Evolutionary conservation across 116 monocot species (phyloP).

Genomic region (Zostera marina): DNA sequence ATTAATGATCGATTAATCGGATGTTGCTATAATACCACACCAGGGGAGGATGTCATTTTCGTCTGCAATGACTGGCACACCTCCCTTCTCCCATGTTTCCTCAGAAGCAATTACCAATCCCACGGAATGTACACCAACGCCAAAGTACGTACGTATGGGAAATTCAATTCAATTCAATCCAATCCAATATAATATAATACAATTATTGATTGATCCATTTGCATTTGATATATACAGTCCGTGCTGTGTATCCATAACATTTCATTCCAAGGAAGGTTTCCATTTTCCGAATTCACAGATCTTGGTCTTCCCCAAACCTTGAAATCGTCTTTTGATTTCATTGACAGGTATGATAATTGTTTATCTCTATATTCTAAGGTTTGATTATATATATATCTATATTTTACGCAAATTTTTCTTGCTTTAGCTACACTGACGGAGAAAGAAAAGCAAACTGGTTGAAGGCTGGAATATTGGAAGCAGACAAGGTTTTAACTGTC

Average conservation of each 20-base stretch:
- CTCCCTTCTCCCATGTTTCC: slow-evolving; percentile 54
- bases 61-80: slow-evolving; percentile 95
- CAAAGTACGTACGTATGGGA: slow-evolving; percentile 19
- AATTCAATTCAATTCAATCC: not conserved
- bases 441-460: slow-evolving; percentile 87
- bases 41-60: slow-evolving; percentile 90
- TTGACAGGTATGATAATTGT: slow-evolving; percentile 84
- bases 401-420: not conserved
- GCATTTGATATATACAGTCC: slow-evolving; percentile 19
- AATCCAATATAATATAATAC: not conserved
- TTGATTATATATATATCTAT: not conserved
- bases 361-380: too few species aligned
- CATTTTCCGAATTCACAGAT: slow-evolving; percentile 35
- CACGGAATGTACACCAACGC: slow-evolving; percentile 68
- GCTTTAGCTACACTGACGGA: slow-evolving; percentile 57
- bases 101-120: slow-evolving; percentile 58
- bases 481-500: slow-evolving; percentile 53
- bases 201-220: not conserved
- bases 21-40: too few species aligned
- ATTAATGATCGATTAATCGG: too few species aligned
- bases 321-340: slow-evolving; percentile 74
- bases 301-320: slow-evolving; percentile 71
- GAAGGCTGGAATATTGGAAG: slow-evolving; percentile 63
- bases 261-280: slow-evolving; percentile 83
- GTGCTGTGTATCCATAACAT: slow-evolving; percentile 90